Conservation (phyloP, 208 protist genomes). For the Trypanosoma avium region DNA sequence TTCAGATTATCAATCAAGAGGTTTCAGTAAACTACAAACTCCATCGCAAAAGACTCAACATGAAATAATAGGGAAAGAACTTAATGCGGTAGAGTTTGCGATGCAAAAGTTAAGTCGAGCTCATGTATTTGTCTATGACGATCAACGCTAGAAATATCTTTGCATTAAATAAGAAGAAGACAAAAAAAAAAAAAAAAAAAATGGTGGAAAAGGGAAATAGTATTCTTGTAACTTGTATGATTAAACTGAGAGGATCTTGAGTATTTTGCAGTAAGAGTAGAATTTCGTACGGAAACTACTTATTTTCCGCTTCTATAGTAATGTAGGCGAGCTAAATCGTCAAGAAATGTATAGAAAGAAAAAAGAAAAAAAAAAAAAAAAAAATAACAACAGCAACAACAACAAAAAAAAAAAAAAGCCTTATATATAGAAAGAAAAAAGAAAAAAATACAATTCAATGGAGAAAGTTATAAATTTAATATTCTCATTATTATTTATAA, state of each 20-base stretch:
- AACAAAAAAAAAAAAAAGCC: neutral
- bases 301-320: no score
- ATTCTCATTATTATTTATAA: neutral
- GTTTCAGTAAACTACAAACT: conserved; percentile 91
- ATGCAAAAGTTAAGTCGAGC: conserved; percentile 88
- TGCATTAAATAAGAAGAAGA: neutral
- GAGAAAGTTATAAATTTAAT: no score
- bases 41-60: conserved; percentile 82
- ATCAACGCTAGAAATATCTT: conserved; percentile 49
- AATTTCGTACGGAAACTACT: no score
- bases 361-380: conserved; percentile 3
- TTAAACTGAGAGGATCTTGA: no score
- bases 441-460: no score
- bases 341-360: no score
- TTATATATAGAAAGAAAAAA: no score
- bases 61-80: conserved; percentile 76
- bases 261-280: no score
- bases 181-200: neutral
- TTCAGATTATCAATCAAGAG: conserved; percentile 92
- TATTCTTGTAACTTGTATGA: no score
- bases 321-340: no score
- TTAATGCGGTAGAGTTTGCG: conserved; percentile 84
- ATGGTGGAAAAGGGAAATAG: no score
- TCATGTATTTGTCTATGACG: conserved; percentile 85
- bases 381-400: neutral